Base-by-base conservation (phyloP, 495 filamentous ascomycete genomes). In the Hypoxylon intermedium region DNA sequence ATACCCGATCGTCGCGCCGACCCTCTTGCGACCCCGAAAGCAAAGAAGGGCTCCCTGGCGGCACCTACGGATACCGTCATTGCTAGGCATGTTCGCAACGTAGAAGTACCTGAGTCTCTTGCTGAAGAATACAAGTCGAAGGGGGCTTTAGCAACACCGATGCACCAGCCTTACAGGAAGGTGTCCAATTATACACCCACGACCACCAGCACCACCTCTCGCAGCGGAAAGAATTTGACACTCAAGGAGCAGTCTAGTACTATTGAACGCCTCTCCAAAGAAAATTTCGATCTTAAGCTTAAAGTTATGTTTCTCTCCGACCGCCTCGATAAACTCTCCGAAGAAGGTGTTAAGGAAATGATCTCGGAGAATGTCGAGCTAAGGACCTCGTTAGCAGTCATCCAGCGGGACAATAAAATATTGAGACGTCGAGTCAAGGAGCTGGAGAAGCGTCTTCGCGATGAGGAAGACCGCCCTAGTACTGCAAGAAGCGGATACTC, bases 241-340 rank as follows among this genome's bases (percentile, higher is more conserved):
- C 77, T 98, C 11, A 97, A 98, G 73, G 94, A 98, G 71, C 94
- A 98, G 72, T 96, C 91, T 61, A 94, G 89, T 69, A 97, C 92
- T 18, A 97, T 98, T 58, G 94, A 98, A 70, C 86, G 92, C 21
- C 82, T 98, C 5, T 92, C 89, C 56, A 98, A 98, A 74, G 89
- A 93, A 68, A 98, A 98, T 62, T 98, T 98, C 69, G 94, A 97
- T 68, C 80, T 98, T 33, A 98, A 98, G 74, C 87, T 98, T 72
- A 92, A 96, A 72, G 94, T 98, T 44, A 93, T 96, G 77, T 98
- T 96, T 67, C 83, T 98, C 26, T 94, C 93, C 67, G 92, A 97
- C 65, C 89, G 93, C 7, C 74, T 98, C 21, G 92, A 95, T 74
- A 90, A 92, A 68, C 87, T 93, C 33, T 96, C 92, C 6, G 95